Evolutionary conservation across 306 rosid species (phyloP).

Genomic region (Sicyos edulis): DNA sequence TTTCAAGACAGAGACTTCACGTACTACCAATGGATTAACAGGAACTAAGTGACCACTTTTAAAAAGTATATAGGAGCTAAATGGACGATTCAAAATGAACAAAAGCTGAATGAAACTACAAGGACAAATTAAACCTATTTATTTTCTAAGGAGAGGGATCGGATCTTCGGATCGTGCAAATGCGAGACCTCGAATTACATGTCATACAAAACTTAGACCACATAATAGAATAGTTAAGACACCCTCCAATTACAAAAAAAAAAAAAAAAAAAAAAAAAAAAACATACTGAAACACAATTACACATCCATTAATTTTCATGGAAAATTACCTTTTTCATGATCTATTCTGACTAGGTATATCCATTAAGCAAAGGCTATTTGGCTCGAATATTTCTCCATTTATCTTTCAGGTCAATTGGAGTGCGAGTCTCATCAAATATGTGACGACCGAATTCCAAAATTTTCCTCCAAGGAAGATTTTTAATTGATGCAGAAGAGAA

Average conservation of each 20-base stretch:
- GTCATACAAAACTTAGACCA: constrained; percentile 8
- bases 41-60: no score
- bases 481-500: constrained; percentile 15
- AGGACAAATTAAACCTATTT: background rate
- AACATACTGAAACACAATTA: background rate
- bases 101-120: no score
- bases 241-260: background rate
- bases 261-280: background rate
- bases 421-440: constrained; percentile 33
- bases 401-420: constrained; percentile 60
- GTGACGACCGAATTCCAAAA: constrained; percentile 37
- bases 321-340: constrained; percentile 15
- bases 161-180: background rate
- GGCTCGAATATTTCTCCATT: constrained; percentile 43
- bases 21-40: no score
- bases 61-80: no score
- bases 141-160: background rate
- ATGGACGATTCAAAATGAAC: no score
- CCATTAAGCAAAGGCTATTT: background rate
- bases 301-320: background rate
- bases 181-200: background rate
- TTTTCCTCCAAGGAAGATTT: constrained; percentile 38
- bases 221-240: background rate
- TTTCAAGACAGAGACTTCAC: no score
- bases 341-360: background rate